These are phyloP conservation scores for Russula vinacea DNA, from an alignment of 768 basidiomycete genomes.

Conservation along the genomic window DNA sequence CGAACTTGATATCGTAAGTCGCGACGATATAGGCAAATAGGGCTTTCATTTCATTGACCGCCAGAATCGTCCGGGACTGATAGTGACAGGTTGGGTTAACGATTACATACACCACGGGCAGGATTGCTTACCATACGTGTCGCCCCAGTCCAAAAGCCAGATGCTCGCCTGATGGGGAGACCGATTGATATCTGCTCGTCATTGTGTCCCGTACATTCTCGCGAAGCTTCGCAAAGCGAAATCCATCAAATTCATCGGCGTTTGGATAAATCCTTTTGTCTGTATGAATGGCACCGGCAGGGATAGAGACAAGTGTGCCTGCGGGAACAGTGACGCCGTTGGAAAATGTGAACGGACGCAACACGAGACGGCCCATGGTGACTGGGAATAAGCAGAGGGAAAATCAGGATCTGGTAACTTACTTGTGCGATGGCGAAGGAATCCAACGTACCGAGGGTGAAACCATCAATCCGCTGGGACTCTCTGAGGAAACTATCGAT, in stretches of 20 bases:
- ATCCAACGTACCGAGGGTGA: neutral
- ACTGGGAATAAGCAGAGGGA: slow-evolving; percentile 15
- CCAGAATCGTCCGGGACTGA: too few relatives aligned
- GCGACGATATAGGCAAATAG: too few relatives aligned
- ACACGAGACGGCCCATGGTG: slow-evolving; percentile 29
- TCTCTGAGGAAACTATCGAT: slow-evolving; percentile 40
- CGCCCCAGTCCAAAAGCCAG: neutral
- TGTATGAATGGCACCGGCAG: slow-evolving; percentile 37
- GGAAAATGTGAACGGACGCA: slow-evolving; percentile 36
- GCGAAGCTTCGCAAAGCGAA: slow-evolving; percentile 39
- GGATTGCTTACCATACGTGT: neutral
- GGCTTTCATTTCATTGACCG: too few relatives aligned
- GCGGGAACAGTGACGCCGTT: slow-evolving; percentile 40
- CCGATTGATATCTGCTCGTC: too few relatives aligned
- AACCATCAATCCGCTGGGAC: slow-evolving; percentile 31
- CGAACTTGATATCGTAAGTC: too few relatives aligned
- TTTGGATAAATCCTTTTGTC: slow-evolving; percentile 45
- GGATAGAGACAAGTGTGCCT: slow-evolving; percentile 41
- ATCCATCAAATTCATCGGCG: slow-evolving; percentile 42
- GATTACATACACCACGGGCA: too few relatives aligned
- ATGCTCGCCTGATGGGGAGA: neutral
- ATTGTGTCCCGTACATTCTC: slow-evolving; percentile 28
- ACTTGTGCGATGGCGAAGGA: too few relatives aligned
- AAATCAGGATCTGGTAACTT: neutral
- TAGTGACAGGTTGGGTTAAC: too few relatives aligned